A percentile compares a stretch with the other conserved stretches of the same genome.
Conservation (phyloP, 345 rosid genomes). For the Punica granatum region DNA sequence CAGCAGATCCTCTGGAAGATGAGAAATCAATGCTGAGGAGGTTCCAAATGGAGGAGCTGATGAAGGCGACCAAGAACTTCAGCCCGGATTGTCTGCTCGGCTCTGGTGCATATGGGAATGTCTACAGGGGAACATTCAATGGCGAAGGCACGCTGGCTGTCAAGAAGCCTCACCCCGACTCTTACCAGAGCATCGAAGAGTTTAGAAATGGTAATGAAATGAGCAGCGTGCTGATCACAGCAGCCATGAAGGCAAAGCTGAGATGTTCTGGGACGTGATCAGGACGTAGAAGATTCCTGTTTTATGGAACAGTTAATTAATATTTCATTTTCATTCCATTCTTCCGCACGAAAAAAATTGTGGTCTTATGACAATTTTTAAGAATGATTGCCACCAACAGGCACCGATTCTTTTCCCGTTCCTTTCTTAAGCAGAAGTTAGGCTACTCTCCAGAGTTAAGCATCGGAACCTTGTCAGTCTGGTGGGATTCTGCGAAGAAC, state of each 20-base stretch:
- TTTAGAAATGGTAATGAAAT: slow-evolving; percentile 45
- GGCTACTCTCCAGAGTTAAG: slow-evolving; percentile 38
- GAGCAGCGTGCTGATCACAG: background rate
- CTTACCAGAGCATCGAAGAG: slow-evolving; percentile 43
- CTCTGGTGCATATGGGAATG: slow-evolving; percentile 48
- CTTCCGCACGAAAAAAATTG: no score
- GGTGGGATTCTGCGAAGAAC: slow-evolving; percentile 59
- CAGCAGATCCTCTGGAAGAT: slow-evolving; percentile 28
- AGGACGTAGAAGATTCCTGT: background rate
- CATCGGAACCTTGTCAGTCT: slow-evolving; percentile 47
- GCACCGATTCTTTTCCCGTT: slow-evolving; percentile 11
- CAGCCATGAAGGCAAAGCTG: background rate
- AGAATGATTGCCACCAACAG: background rate
- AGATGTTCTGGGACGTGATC: background rate
- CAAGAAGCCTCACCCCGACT: slow-evolving; percentile 44
- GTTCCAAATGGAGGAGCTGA: slow-evolving; percentile 33
- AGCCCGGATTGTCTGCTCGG: slow-evolving; percentile 48
- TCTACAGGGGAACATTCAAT: slow-evolving; percentile 39
- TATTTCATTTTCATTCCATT: background rate
- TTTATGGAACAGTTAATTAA: no score
- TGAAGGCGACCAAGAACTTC: slow-evolving; percentile 38
- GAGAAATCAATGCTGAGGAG: slow-evolving; percentile 27
- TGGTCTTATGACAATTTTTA: background rate
- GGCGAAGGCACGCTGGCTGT: slow-evolving; percentile 38
- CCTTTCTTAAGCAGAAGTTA: slow-evolving; percentile 44